Percentiles rank a stretch among this genome's conserved stretches.
Evolutionary conservation across 768 basidiomycete species (phyloP).

Genomic region (Lentinula sp.): DNA sequence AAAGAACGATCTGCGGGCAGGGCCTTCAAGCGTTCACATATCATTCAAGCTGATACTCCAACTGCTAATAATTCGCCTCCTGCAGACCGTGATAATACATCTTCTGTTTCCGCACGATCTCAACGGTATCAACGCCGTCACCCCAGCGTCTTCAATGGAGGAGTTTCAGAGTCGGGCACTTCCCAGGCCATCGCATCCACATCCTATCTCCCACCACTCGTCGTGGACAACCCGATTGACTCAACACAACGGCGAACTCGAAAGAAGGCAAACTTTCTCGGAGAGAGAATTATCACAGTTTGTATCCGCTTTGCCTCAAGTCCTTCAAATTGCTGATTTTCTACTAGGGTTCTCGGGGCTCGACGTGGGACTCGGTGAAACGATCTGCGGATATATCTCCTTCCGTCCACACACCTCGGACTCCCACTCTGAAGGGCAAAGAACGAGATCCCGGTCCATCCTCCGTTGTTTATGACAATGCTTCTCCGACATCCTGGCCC

Average conservation of each 20-base stretch:
- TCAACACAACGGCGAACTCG: background rate
- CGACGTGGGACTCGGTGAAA: too few species aligned
- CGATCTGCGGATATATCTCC: too few species aligned
- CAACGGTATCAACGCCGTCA: slow-evolving; percentile 1
- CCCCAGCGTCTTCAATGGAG: background rate
- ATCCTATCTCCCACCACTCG: background rate
- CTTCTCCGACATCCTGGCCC: background rate
- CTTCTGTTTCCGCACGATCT: background rate
- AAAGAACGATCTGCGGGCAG: background rate
- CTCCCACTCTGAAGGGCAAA: background rate
- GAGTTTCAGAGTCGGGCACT: background rate
- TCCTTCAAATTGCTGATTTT: background rate
- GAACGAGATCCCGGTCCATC: background rate
- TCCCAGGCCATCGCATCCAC: background rate
- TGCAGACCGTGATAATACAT: background rate
- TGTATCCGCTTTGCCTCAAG: background rate
- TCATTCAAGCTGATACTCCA: background rate
- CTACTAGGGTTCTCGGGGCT: background rate
- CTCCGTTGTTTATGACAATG: background rate
- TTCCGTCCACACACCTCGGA: background rate
- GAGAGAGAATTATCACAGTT: background rate
- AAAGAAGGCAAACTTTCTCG: background rate
- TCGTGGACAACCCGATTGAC: too few species aligned
- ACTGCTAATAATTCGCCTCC: background rate
- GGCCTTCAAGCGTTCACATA: background rate